Percentiles rank a stretch among this genome's conserved stretches.
Conservation (phyloP, 257 asterid genomes). For the Gentiana dahurica region DNA sequence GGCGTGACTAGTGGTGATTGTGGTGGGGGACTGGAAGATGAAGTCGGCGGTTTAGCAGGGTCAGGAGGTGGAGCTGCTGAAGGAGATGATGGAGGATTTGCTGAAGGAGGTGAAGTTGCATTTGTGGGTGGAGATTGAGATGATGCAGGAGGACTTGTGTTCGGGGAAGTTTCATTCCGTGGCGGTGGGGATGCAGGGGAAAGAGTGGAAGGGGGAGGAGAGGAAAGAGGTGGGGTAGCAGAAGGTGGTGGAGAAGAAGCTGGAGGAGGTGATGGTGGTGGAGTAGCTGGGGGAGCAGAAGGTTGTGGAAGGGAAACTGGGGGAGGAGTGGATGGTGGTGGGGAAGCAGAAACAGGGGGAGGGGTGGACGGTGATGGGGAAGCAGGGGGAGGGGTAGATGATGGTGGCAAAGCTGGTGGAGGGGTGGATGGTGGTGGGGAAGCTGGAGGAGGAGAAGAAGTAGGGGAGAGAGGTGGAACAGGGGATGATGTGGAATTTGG, state of each 20-base stretch:
- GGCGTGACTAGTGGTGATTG: slow-evolving; percentile 22
- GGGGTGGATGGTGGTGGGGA: slow-evolving; percentile 12
- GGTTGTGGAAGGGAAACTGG: neutral
- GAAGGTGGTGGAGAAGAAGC: slow-evolving; percentile 3
- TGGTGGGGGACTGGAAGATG: slow-evolving; percentile 15
- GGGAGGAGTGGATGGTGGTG: slow-evolving; percentile 4
- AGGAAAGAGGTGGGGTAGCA: neutral
- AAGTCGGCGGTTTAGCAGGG: slow-evolving; percentile 4
- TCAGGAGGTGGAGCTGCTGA: slow-evolving; percentile 16
- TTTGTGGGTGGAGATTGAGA: slow-evolving; percentile 9
- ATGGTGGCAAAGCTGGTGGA: slow-evolving; percentile 16
- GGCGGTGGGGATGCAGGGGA: slow-evolving; percentile 14
- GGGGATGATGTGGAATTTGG: slow-evolving; percentile 7
- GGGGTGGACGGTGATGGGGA: slow-evolving; percentile 17
- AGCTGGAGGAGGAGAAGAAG: slow-evolving; percentile 19
- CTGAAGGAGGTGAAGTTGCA: slow-evolving; percentile 36
- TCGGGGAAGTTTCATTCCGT: slow-evolving; percentile 5
- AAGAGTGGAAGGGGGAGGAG: neutral
- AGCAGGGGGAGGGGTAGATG: slow-evolving; percentile 20
- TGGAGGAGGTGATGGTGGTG: slow-evolving; percentile 12
- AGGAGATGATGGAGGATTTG: slow-evolving; percentile 23
- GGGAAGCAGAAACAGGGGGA: slow-evolving; percentile 18
- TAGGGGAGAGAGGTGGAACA: slow-evolving; percentile 15
- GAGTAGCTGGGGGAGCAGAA: slow-evolving; percentile 16
- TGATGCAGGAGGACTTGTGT: neutral